Percentiles rank a stretch among this genome's conserved stretches.
These are phyloP conservation scores for Cercospora zeae-maydis DNA, from an alignment of 2,329 filamentous ascomycete species.

Conservation along the genomic window DNA sequence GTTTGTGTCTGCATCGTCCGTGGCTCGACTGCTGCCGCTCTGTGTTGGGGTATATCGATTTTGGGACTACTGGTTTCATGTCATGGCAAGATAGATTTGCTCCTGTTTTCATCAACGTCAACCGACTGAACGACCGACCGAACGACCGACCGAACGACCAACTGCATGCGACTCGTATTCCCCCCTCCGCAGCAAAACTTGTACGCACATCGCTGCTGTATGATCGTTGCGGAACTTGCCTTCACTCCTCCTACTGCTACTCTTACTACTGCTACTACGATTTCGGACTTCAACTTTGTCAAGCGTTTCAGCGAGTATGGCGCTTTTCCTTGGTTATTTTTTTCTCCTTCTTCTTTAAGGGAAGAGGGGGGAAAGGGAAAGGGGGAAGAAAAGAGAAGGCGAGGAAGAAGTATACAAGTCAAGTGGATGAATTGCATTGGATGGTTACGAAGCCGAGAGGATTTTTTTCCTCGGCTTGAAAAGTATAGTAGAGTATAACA, in stretches of 20 bases:
- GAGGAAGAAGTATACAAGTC: no score
- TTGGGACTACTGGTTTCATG: not conserved
- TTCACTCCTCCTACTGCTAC: no score
- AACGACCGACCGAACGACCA: not conserved
- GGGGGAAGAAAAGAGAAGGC: not conserved
- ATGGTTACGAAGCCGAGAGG: no score
- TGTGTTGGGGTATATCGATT: not conserved
- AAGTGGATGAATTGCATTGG: no score
- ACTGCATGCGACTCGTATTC: not conserved
- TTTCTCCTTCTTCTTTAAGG: no score
- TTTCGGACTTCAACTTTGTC: not conserved
- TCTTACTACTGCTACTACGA: no score
- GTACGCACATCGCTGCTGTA: not conserved
- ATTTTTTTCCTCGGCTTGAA: no score
- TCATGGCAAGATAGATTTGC: not conserved
- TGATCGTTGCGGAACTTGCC: no score
- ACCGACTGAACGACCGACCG: not conserved
- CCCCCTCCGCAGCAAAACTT: not conserved
- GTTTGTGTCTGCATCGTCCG: not conserved
- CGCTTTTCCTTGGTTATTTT: not conserved
- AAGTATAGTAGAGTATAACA: no score
- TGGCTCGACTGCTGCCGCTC: not conserved
- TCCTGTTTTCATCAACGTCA: no score
- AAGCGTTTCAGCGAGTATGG: not conserved
- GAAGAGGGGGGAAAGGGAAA: not conserved